Evolutionary conservation across 2,329 filamentous ascomycete genomes (phyloP).

Genomic region (Aspergillus tamarii): DNA sequence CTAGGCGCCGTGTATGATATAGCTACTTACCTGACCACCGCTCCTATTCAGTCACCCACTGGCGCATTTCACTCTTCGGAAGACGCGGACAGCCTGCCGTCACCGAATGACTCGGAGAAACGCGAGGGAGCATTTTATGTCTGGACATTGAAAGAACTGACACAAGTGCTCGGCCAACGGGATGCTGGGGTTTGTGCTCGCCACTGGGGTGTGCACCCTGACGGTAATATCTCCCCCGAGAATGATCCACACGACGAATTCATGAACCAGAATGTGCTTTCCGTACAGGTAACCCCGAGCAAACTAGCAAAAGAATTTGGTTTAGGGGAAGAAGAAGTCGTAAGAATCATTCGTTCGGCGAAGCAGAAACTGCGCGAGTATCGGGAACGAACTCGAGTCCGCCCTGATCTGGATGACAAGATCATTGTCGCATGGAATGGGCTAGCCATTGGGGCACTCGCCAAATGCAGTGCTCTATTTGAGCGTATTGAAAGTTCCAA

Average conservation of each 20-base stretch:
- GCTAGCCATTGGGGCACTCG: conserved; percentile 80
- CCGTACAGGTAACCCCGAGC: conserved; percentile 67
- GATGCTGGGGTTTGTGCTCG: conserved; percentile 75
- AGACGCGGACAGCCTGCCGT: conserved; percentile 81
- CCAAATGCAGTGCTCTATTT: conserved; percentile 73
- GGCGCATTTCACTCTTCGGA: conserved; percentile 88
- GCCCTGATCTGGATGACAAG: conserved; percentile 84
- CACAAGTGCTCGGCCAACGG: conserved; percentile 70
- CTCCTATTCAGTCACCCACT: conserved; percentile 66
- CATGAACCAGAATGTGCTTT: conserved; percentile 87
- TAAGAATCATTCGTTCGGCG: conserved; percentile 67
- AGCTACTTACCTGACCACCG: conserved; percentile 78
- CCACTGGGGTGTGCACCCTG: conserved; percentile 80
- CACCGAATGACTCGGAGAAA: conserved; percentile 75
- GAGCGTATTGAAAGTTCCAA: conserved; percentile 60
- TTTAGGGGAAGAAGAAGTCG: conserved; percentile 69
- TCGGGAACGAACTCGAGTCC: conserved; percentile 72
- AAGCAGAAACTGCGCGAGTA: conserved; percentile 70
- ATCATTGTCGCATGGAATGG: conserved; percentile 88
- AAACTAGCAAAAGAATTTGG: conserved; percentile 76
- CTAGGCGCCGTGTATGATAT: conserved; percentile 79
- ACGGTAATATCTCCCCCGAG: conserved; percentile 82
- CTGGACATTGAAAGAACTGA: conserved; percentile 88
- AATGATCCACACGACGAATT: conserved; percentile 93
- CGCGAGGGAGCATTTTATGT: conserved; percentile 92